phyloP scores from a whole-genome alignment of 2,329 filamentous ascomycete genomes.

The Cercospora zeae-maydis region DNA sequence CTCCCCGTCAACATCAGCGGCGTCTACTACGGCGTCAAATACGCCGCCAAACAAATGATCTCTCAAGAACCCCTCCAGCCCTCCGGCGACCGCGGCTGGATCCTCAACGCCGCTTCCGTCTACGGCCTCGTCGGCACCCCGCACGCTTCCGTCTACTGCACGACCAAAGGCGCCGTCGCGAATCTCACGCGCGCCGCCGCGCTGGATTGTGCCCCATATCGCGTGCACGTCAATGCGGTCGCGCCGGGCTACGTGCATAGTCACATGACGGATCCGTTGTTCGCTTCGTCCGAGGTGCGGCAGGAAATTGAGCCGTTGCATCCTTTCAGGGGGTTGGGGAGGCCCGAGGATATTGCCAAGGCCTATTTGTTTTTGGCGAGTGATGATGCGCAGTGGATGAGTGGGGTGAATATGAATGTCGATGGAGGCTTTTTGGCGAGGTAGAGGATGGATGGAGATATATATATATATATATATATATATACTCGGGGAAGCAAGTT shows the following conservation, averaged over 20 bases:
- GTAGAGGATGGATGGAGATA: not conserved
- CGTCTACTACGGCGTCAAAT: constrained; percentile 46
- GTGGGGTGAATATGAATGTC: constrained; percentile 18
- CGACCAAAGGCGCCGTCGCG: constrained; percentile 24
- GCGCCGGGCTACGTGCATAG: constrained; percentile 19
- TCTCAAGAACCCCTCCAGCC: constrained; percentile 40
- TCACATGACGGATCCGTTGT: constrained; percentile 23
- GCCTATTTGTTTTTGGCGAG: constrained; percentile 26
- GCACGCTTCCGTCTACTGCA: constrained; percentile 16
- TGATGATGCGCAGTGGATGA: constrained; percentile 26
- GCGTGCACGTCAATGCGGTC: constrained; percentile 23
- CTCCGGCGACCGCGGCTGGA: constrained; percentile 47
- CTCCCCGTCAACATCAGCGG: constrained; percentile 38
- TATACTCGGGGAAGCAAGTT: no score
- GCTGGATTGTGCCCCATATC: constrained; percentile 21
- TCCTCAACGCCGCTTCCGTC: constrained; percentile 49
- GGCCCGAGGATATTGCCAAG: constrained; percentile 23
- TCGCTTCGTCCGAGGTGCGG: constrained; percentile 1
- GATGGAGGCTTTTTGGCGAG: constrained; percentile 17
- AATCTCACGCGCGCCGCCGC: constrained; percentile 24
- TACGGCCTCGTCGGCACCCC: constrained; percentile 40
- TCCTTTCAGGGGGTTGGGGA: constrained; percentile 20
- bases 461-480: no score
- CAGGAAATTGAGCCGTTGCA: constrained; percentile 12
- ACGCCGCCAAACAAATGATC: constrained; percentile 49